Evolutionary conservation across 345 rosid species (phyloP), one percentile per base, ranked within the genome.

Genomic region (Erucastrum elatum): DNA sequence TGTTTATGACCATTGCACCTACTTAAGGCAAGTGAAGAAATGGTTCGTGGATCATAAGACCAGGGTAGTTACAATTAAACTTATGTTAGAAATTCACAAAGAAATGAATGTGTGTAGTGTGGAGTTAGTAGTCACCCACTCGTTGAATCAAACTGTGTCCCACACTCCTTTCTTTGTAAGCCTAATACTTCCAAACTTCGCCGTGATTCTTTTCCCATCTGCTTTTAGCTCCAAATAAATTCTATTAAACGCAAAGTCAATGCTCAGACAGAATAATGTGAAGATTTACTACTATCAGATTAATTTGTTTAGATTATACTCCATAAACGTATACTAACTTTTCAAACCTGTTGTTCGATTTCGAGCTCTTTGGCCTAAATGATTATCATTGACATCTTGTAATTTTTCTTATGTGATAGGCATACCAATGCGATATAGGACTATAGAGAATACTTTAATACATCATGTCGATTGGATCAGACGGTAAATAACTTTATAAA

Each of bases 121-220:
- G 65, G 74, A 79, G 82, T 79, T 73, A 73, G 82, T 79, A 61
- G 78, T 58, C 49, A 46, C 35, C 82, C 82, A 67, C 78, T 72
- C 77, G 3, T 66, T 59, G 29, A 26, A 66, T 66, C 82, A 66
- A 72, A 17, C 56, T 61, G 53, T 72, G 67, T 29, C 67, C 77
- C 77, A 56, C 34, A 37, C 1, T 30, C 56, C 9, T 64, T 46
- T 21, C 6, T 8, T 63, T 62, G 41, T 25, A 15, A 13, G 59
- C 46, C 76, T 56, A 71, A 78, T 70, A 77, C 76, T 55, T 71
- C 76, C 81, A 77, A 77, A 71, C 10, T 12, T 56, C 51, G 61
- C 72, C 81, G 76, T 51, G 72, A 44, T 41, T 62, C 5, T 64
- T 39, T 64, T 17, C 27, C 16, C 60, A 55, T 27, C 4, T 44